A percentile compares a stretch with the other conserved stretches of the same genome.
These are phyloP conservation scores for Apiospora rasikravindrae DNA, from an alignment of 2,329 filamentous ascomycete species.

Conservation along the genomic window DNA sequence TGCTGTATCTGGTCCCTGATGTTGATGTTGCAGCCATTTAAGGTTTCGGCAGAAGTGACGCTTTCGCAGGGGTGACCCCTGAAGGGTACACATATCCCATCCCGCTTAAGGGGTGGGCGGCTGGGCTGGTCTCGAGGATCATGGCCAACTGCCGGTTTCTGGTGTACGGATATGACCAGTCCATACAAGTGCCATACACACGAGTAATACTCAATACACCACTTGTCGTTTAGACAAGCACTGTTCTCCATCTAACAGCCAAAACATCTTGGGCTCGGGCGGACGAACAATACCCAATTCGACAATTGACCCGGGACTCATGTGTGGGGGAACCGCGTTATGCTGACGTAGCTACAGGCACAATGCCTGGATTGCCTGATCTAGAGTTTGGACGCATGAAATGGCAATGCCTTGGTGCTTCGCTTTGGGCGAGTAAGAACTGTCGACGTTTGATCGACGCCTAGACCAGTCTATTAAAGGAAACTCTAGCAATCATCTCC, in stretches of 20 bases:
- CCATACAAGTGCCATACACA: background rate
- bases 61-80: background rate
- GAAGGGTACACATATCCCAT: background rate
- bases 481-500: background rate
- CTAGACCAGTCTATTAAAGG: background rate
- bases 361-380: background rate
- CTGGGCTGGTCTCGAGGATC: background rate
- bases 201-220: background rate
- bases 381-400: background rate
- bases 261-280: background rate
- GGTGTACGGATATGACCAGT: background rate
- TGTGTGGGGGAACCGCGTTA: background rate
- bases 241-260: background rate
- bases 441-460: constrained; percentile 11
- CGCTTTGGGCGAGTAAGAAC: background rate
- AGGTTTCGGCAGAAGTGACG: background rate
- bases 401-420: background rate
- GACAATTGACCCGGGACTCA: constrained; percentile 10
- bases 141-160: background rate
- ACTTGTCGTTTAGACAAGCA: background rate
- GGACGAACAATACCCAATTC: constrained; percentile 11
- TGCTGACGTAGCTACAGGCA: background rate
- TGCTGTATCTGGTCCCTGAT: background rate
- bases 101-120: background rate
- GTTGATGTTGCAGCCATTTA: background rate